A percentile compares a stretch with the other conserved stretches of the same genome.
These are phyloP conservation scores for Colletotrichum simmondsii DNA, from an alignment of 2,329 filamentous ascomycete genomes.

Conservation along the genomic window DNA sequence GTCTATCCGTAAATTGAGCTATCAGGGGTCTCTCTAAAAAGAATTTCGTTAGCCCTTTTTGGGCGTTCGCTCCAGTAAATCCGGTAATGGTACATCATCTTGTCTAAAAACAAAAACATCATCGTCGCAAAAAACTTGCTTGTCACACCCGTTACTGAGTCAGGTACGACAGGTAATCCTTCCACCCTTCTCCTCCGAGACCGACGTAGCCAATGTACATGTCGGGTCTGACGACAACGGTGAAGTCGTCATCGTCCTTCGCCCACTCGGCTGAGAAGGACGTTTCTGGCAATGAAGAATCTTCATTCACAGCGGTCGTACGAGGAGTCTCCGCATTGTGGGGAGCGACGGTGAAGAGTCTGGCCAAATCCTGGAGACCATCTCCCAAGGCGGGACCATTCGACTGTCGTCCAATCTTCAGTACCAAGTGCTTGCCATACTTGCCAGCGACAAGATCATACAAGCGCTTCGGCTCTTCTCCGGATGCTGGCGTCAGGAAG, in stretches of 20 bases:
- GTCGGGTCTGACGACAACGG: conserved; percentile 51
- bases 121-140: background rate
- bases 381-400: conserved; percentile 6
- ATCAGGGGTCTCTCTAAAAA: background rate
- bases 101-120: background rate
- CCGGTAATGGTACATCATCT: background rate
- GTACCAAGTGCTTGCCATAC: conserved; percentile 46
- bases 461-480: conserved; percentile 38
- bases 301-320: conserved; percentile 7
- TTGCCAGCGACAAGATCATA: conserved; percentile 41
- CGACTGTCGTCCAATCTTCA: conserved; percentile 35
- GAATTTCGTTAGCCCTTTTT: background rate
- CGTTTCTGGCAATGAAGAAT: background rate
- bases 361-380: conserved; percentile 9
- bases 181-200: conserved; percentile 39
- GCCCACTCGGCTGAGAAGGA: conserved; percentile 46
- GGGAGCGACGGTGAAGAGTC: conserved; percentile 28
- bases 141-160: conserved; percentile 2
- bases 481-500: conserved; percentile 35
- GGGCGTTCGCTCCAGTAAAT: background rate
- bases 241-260: conserved; percentile 39
- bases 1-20: background rate
- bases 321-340: conserved; percentile 1
- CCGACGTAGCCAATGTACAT: conserved; percentile 53
- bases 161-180: conserved; percentile 39